Conservation (phyloP, 352 stramenopile genomes). For the Globisporangium carolinianum region DNA sequence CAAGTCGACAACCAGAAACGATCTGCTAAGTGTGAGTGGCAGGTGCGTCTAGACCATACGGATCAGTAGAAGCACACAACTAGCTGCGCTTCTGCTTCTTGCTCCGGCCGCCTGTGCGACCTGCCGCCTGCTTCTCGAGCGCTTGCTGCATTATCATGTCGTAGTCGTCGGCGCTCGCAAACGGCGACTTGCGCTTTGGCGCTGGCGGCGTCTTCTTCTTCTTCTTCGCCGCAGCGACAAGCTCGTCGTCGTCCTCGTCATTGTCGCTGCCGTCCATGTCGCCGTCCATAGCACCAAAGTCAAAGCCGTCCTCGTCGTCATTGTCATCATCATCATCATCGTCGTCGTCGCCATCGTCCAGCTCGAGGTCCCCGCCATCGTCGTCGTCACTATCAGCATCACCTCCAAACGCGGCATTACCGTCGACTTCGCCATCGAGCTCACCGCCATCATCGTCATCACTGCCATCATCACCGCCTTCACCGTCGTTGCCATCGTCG, state of each 20-base stretch:
- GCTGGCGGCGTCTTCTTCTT: conserved; percentile 46
- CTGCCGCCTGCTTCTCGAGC: conserved; percentile 39
- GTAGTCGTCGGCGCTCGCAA: conserved; percentile 75
- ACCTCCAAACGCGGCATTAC: conserved; percentile 12
- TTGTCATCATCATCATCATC: conserved; percentile 16
- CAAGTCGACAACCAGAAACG: too few species aligned
- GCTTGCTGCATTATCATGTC: conserved; percentile 60
- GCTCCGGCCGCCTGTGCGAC: conserved; percentile 17
- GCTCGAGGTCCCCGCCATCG: conserved; percentile 25
- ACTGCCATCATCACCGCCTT: conserved; percentile 23
- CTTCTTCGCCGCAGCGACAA: conserved; percentile 28
- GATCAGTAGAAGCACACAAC: background rate
- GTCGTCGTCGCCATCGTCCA: conserved; percentile 19
- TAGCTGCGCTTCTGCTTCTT: conserved; percentile 36
- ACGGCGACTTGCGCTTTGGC: conserved; percentile 62
- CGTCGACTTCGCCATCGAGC: conserved; percentile 8
- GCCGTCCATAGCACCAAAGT: conserved; percentile 10
- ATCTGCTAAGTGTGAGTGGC: too few species aligned
- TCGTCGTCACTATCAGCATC: conserved; percentile 28
- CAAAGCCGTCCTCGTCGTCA: conserved; percentile 27
- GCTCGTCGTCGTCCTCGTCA: conserved; percentile 27
- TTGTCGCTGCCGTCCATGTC: conserved; percentile 5
- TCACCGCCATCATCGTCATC: conserved; percentile 25
- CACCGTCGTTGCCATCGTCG: conserved; percentile 39
- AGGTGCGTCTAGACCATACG: too few species aligned